Evolutionary conservation across 2,329 filamentous ascomycete genomes (phyloP).

Genomic region (Scytalidium lignicola): DNA sequence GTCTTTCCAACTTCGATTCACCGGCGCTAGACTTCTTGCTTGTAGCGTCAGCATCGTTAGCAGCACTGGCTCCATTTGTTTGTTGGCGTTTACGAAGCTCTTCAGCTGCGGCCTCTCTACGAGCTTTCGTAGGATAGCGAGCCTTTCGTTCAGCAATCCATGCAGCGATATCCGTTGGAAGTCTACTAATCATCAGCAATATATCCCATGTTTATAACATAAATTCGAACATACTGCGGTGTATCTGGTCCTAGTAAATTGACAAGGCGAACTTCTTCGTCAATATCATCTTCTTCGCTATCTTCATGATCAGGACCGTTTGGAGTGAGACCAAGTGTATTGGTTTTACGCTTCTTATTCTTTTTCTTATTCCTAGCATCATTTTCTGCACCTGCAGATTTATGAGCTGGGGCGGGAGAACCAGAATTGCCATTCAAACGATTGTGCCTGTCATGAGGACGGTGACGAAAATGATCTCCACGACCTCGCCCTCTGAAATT

Average conservation of each 20-base stretch:
- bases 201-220: conserved; percentile 19
- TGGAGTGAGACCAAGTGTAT: conserved; percentile 67
- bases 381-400: conserved; percentile 42
- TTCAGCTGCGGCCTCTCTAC: conserved; percentile 58
- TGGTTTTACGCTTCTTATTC: conserved; percentile 68
- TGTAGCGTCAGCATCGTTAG: conserved; percentile 43
- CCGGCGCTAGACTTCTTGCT: conserved; percentile 23
- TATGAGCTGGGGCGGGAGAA: conserved; percentile 33
- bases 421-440: conserved; percentile 8
- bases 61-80: conserved; percentile 58
- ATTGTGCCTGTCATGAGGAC: conserved; percentile 14
- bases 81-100: conserved; percentile 31
- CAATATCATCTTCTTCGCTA: conserved; percentile 61
- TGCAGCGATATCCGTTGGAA: conserved; percentile 62
- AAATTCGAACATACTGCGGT: conserved; percentile 29
- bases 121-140: conserved; percentile 73
- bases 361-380: conserved; percentile 35
- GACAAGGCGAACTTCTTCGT: conserved; percentile 48
- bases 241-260: conserved; percentile 30
- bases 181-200: conserved; percentile 30
- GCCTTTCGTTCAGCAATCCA: conserved; percentile 79
- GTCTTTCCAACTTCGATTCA: conserved; percentile 45
- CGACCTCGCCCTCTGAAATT: conserved; percentile 34
- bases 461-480: conserved; percentile 22
- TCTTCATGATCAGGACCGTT: conserved; percentile 44